Evolutionary conservation across 2,329 filamentous ascomycete genomes (phyloP).

Genomic region (Neofusicoccum parvum): DNA sequence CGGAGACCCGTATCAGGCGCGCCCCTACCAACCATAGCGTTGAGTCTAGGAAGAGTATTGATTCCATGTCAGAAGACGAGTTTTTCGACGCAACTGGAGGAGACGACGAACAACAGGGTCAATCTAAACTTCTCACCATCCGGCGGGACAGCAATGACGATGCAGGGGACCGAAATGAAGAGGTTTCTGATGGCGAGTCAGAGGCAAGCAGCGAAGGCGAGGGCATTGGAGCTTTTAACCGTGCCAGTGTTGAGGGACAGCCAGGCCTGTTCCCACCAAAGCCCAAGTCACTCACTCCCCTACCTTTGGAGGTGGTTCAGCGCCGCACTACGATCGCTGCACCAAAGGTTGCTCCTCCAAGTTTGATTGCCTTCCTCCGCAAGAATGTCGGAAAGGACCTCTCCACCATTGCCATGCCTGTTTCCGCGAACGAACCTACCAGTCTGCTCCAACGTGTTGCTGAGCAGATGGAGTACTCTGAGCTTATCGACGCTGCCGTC

Average conservation of each 20-base stretch:
- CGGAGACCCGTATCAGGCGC: constrained; percentile 77
- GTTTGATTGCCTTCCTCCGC: constrained; percentile 87
- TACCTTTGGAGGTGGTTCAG: constrained; percentile 71
- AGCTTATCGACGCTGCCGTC: constrained; percentile 71
- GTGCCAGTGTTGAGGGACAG: constrained; percentile 34
- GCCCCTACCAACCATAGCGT: constrained; percentile 51
- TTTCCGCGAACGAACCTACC: constrained; percentile 90
- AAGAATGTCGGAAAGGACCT: constrained; percentile 99
- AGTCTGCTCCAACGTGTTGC: constrained; percentile 86
- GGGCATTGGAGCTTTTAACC: constrained; percentile 45
- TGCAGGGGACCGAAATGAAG: constrained; percentile 55
- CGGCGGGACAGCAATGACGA: constrained; percentile 69
- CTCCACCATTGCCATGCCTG: constrained; percentile 95
- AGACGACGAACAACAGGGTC: constrained; percentile 26
- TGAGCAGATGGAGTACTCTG: constrained; percentile 88
- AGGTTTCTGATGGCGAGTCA: constrained; percentile 57
- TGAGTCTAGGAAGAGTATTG: constrained; percentile 67
- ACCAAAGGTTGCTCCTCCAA: constrained; percentile 79
- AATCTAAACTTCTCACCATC: constrained; percentile 74
- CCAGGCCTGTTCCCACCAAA: constrained; percentile 70
- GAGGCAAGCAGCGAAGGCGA: constrained; percentile 65
- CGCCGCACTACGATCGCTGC: constrained; percentile 72
- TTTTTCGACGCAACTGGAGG: constrained; percentile 89
- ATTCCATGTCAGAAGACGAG: constrained; percentile 80
- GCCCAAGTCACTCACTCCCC: constrained; percentile 73